phyloP scores from a whole-genome alignment of 148 eudicot genomes.

The Camellia granthamiana region DNA sequence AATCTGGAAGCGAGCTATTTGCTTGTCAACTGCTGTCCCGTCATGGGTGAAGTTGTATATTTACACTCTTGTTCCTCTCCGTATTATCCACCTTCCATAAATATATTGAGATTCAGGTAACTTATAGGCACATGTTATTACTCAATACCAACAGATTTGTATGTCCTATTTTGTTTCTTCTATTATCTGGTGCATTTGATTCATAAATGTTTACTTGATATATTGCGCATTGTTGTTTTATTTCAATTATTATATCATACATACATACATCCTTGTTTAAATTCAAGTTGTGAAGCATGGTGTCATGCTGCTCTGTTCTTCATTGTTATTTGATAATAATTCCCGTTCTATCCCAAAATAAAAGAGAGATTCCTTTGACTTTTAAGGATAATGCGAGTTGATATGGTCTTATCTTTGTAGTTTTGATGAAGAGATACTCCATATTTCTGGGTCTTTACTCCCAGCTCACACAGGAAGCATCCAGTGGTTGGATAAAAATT shows the following conservation, averaged over 20 bases:
- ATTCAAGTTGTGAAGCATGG: too few species aligned
- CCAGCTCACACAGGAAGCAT: slow-evolving; percentile 60
- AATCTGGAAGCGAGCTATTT: too few species aligned
- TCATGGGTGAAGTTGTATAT: too few species aligned
- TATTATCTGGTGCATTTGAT: background rate
- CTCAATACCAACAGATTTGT: too few species aligned
- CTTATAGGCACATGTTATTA: background rate
- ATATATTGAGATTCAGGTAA: background rate
- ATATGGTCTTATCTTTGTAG: slow-evolving; percentile 31
- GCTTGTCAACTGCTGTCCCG: too few species aligned
- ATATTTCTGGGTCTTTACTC: slow-evolving; percentile 62
- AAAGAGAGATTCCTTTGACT: background rate
- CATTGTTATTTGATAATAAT: background rate
- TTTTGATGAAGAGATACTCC: slow-evolving; percentile 79
- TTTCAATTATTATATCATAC: background rate
- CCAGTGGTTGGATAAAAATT: slow-evolving; percentile 46
- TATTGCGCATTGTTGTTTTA: background rate
- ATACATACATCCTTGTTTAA: background rate
- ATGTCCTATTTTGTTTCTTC: background rate
- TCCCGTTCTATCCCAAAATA: too few species aligned
- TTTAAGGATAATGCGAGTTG: background rate
- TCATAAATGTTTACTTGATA: background rate
- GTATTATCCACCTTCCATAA: background rate
- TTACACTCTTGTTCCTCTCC: background rate
- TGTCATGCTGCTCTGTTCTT: background rate